These are phyloP conservation scores for Camellia lanceoleosa DNA, from an alignment of 148 eudicot genomes.

Conservation along the genomic window DNA sequence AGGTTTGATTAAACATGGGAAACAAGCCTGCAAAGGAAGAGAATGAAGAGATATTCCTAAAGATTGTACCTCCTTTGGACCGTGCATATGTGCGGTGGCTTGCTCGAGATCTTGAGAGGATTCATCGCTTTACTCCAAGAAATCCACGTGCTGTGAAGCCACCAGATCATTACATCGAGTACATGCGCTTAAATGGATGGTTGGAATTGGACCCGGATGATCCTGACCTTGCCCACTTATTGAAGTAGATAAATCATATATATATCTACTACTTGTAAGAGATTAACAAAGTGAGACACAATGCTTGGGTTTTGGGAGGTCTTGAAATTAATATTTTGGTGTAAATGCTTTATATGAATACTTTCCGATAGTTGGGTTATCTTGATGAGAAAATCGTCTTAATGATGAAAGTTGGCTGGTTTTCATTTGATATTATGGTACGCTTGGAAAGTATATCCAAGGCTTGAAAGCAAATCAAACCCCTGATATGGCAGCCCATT, in stretches of 20 bases:
- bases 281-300: too few relatives aligned
- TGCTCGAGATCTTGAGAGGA: constrained; percentile 64
- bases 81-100: constrained; percentile 66
- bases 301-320: too few relatives aligned
- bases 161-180: constrained; percentile 70
- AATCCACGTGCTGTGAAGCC: constrained; percentile 52
- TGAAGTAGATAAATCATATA: constrained; percentile 37
- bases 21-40: constrained; percentile 61
- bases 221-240: constrained; percentile 73
- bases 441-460: too few relatives aligned
- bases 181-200: constrained; percentile 72
- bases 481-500: too few relatives aligned
- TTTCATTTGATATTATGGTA: too few relatives aligned
- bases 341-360: too few relatives aligned
- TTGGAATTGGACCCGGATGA: constrained; percentile 74
- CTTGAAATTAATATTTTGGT: too few relatives aligned
- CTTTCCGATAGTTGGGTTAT: too few relatives aligned
- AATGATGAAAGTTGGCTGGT: too few relatives aligned
- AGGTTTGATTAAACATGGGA: constrained; percentile 51
- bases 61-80: constrained; percentile 65
- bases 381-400: too few relatives aligned
- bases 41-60: constrained; percentile 53
- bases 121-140: constrained; percentile 54
- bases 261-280: too few relatives aligned
- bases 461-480: too few relatives aligned